Evolutionary conservation across 2,329 filamentous ascomycete species (phyloP).

Genomic region (Conoideocrella luteorostrata): DNA sequence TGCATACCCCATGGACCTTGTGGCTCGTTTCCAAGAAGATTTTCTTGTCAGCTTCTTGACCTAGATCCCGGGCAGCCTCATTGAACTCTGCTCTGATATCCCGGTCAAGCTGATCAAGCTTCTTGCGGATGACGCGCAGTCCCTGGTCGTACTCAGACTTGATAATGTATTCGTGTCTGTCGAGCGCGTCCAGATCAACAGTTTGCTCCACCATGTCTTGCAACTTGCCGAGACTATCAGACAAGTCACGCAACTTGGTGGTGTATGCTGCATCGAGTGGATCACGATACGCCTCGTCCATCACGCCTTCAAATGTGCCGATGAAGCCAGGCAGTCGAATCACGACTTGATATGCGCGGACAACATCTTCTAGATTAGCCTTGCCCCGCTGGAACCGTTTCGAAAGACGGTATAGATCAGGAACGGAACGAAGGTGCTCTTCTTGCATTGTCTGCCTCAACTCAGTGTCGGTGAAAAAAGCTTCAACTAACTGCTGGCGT

Average conservation of each 20-base stretch:
- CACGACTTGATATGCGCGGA: slow-evolving; percentile 88
- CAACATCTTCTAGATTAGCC: slow-evolving; percentile 91
- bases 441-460: slow-evolving; percentile 95
- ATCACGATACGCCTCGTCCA: slow-evolving; percentile 89
- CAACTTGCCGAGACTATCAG: slow-evolving; percentile 73
- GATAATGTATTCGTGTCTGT: slow-evolving; percentile 98
- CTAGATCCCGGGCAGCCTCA: slow-evolving; percentile 70
- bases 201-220: slow-evolving; percentile 99
- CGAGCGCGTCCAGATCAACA: slow-evolving; percentile 87
- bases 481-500: slow-evolving; percentile 89
- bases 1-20: slow-evolving; percentile 92
- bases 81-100: slow-evolving; percentile 81
- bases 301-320: slow-evolving; percentile 80
- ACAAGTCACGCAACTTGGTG: slow-evolving; percentile 68
- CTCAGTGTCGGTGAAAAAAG: slow-evolving; percentile 88
- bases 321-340: slow-evolving; percentile 89
- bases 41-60: slow-evolving; percentile 95
- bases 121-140: slow-evolving; percentile 80
- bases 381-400: slow-evolving; percentile 92
- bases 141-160: slow-evolving; percentile 95
- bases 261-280: slow-evolving; percentile 85
- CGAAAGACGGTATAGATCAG: slow-evolving; percentile 85
- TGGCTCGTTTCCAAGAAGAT: slow-evolving; percentile 89
- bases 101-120: slow-evolving; percentile 74
- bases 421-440: slow-evolving; percentile 86